These are phyloP conservation scores for Tulasnella sp. DNA, from an alignment of 768 basidiomycete species.

Conservation along the genomic window DNA sequence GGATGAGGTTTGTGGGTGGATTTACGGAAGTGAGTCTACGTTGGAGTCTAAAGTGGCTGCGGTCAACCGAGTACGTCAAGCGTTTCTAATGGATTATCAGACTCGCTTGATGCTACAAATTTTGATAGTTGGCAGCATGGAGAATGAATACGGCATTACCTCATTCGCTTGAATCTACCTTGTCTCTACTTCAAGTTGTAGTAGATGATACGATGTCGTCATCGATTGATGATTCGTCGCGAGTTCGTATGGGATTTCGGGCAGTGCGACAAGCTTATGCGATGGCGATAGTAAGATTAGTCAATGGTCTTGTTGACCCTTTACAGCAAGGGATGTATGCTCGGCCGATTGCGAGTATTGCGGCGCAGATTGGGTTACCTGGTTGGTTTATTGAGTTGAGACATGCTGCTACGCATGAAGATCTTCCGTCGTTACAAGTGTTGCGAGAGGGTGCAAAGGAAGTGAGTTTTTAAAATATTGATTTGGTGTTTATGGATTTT, in stretches of 20 bases:
- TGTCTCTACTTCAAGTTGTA: constrained; percentile 48
- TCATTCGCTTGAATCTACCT: constrained; percentile 63
- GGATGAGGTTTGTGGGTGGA: constrained; percentile 62
- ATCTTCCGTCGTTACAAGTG: constrained; percentile 70
- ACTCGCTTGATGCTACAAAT: not conserved
- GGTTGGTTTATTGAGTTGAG: constrained; percentile 82
- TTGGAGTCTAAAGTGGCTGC: constrained; percentile 42
- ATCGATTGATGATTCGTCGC: not conserved
- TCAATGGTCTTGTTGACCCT: constrained; percentile 92
- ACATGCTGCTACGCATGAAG: constrained; percentile 93
- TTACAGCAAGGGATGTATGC: constrained; percentile 82
- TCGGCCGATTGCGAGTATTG: constrained; percentile 79
- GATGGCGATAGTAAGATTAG: constrained; percentile 69
- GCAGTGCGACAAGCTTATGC: constrained; percentile 65
- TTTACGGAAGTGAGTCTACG: constrained; percentile 54
- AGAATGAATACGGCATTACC: constrained; percentile 60
- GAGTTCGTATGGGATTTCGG: constrained; percentile 24
- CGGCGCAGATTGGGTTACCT: constrained; percentile 73
- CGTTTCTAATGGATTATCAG: not conserved
- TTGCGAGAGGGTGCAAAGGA: constrained; percentile 65
- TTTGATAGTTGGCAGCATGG: constrained; percentile 61
- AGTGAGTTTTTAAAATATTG: constrained; percentile 29
- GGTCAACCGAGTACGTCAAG: constrained; percentile 45
- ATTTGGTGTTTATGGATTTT: constrained; percentile 4
- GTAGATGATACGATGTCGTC: constrained; percentile 36